Conservation (phyloP, 306 rosid species). For the Fragaria nilgerrensis region DNA sequence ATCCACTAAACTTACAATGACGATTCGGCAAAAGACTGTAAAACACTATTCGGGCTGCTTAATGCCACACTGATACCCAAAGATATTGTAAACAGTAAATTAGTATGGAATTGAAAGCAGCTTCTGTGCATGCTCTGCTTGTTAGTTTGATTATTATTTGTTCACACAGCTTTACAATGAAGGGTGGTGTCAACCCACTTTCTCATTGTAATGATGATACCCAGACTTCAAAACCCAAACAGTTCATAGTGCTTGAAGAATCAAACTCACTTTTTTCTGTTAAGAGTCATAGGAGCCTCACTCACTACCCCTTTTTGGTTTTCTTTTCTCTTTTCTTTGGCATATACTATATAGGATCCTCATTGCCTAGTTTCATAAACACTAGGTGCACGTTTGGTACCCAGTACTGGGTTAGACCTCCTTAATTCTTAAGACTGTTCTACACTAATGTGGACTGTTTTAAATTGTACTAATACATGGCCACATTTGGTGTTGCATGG, state of each 20-base stretch:
- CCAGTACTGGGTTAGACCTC: no score
- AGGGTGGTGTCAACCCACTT: constrained; percentile 35
- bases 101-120: not conserved
- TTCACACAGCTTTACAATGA: not conserved
- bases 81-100: not conserved
- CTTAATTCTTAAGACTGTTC: no score
- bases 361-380: constrained; percentile 1
- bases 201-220: constrained; percentile 35
- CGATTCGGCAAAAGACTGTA: no score
- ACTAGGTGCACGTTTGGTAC: no score
- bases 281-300: constrained; percentile 20
- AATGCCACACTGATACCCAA: not conserved
- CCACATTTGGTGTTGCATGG: no score
- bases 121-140: constrained; percentile 4
- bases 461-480: no score
- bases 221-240: constrained; percentile 16
- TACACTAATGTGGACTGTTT: no score
- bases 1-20: not conserved
- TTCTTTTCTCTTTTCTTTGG: not conserved
- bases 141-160: not conserved
- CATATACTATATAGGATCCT: not conserved
- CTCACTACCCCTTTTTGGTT: not conserved
- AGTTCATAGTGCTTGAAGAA: constrained; percentile 19
- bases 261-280: constrained; percentile 23
- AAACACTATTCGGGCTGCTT: no score